These are phyloP conservation scores for Lepidium africanum DNA, from an alignment of 345 rosid species.

Conservation along the genomic window DNA sequence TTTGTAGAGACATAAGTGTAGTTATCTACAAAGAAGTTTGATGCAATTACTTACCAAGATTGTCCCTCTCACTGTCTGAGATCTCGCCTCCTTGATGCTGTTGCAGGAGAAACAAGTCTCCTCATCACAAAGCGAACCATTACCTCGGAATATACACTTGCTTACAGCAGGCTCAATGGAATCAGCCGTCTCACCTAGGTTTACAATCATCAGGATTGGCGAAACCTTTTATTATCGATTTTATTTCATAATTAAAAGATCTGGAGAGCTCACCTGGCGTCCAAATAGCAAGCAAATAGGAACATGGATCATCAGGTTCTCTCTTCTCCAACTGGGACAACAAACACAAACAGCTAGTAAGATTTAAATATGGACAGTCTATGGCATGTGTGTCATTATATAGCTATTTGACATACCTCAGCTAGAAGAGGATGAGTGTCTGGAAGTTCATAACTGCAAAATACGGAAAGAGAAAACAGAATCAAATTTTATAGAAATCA, in stretches of 20 bases:
- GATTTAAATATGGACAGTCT: not conserved
- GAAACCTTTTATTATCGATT: not conserved
- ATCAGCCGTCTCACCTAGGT: conserved; percentile 76
- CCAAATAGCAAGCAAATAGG: conserved; percentile 93
- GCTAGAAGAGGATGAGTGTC: conserved; percentile 76
- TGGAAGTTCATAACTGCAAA: conserved; percentile 81
- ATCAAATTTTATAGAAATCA: not conserved
- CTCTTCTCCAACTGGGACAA: conserved; percentile 63
- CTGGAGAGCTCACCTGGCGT: conserved; percentile 64
- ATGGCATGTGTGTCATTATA: not conserved
- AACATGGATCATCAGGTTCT: conserved; percentile 77
- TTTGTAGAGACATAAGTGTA: not conserved
- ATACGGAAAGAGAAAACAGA: not conserved
- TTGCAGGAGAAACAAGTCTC: conserved; percentile 72
- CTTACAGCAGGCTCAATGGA: conserved; percentile 55
- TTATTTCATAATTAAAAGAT: not conserved
- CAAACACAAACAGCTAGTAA: conserved; percentile 7
- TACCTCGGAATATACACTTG: conserved; percentile 46
- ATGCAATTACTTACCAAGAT: conserved; percentile 51
- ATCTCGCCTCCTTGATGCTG: conserved; percentile 53
- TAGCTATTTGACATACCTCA: conserved; percentile 43
- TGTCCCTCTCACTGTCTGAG: conserved; percentile 83
- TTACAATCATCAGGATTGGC: not conserved
- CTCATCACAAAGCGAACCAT: conserved; percentile 46
- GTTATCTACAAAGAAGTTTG: not conserved